Base-by-base conservation (phyloP, 768 basidiomycete genomes). In the Leccinum arenicola region DNA sequence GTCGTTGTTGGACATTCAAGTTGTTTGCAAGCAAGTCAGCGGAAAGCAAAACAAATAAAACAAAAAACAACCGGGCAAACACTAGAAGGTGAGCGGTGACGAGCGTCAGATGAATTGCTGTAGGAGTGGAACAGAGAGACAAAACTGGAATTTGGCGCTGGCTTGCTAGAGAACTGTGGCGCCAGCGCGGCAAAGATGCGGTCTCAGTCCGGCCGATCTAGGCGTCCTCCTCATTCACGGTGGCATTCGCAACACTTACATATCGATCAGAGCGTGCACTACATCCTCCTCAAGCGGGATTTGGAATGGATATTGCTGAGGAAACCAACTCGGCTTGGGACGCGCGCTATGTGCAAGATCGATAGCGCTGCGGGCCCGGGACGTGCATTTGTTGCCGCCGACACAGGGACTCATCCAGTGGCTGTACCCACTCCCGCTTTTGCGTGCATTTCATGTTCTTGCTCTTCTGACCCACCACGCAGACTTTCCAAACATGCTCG, bases 361-460 rank as follows among this genome's bases (percentile, higher is more conserved):
- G 80, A 29, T 94, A 60, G 84, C 88, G 4, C 87, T 93, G 48
- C 83, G n/a, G n/a, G n/a, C 89, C 27, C 27, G 27, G n/a, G 87
- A 91, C 74, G 91, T 90, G 66, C 93, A 93, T 74, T 94, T 89
- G 87, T 75, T 83, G 70, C 74, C n/a, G n/a, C 93, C 59, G 92
- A 94, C 73, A 79, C 83, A 4, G 2, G 89, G 88, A 11, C 80
- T n/a, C 76, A 85, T 48, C 69, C 23, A 23, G 23, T 88, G 52
- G 70, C 80, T 50, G 91, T 92, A 70, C 63, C 25, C 1, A 27
- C 87, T 82, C 15, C 53, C 54, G 33, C 36, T 33, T 49, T 27
- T 4, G 15, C 9, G 40, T 29, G 48, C 2, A 5, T 11, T 19
- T 15, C 12, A 10, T 31, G 17, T 51, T 35, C 33, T 29, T 49